These are phyloP conservation scores for Calonectria multiphialidica DNA, from an alignment of 2,329 filamentous ascomycete species.

Conservation along the genomic window DNA sequence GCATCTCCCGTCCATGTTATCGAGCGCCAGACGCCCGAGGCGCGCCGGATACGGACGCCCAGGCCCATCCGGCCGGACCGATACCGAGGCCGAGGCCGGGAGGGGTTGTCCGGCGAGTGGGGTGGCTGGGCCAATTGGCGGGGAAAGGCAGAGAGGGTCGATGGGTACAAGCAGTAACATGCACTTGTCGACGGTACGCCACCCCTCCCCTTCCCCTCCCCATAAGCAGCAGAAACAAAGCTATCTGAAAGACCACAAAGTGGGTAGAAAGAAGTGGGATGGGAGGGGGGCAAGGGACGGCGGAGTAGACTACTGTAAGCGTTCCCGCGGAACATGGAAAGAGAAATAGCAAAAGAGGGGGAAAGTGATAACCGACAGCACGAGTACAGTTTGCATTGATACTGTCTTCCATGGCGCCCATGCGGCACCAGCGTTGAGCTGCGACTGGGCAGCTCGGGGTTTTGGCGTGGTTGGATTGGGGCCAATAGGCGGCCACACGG, in stretches of 20 bases:
- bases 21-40: constrained; percentile 9
- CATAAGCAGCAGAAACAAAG: neutral
- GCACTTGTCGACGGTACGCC: neutral
- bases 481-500: neutral
- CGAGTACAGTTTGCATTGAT: constrained; percentile 16
- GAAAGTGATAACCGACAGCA: neutral
- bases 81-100: constrained; percentile 21
- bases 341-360: neutral
- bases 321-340: neutral
- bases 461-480: neutral
- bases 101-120: constrained; percentile 3
- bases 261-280: neutral
- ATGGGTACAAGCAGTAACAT: neutral
- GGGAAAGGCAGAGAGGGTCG: neutral
- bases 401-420: constrained; percentile 3
- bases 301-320: neutral
- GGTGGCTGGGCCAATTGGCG: constrained; percentile 7
- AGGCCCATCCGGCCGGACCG: constrained; percentile 22
- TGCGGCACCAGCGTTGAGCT: neutral
- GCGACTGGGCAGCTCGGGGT: neutral
- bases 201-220: neutral
- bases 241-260: neutral
- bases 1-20: neutral
- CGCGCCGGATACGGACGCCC: constrained; percentile 23
- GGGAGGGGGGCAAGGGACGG: neutral